Percentiles rank a stretch among this genome's conserved stretches.
These are phyloP conservation scores for Penicillium sclerotigenum DNA, from an alignment of 2,329 filamentous ascomycete genomes.

Conservation along the genomic window DNA sequence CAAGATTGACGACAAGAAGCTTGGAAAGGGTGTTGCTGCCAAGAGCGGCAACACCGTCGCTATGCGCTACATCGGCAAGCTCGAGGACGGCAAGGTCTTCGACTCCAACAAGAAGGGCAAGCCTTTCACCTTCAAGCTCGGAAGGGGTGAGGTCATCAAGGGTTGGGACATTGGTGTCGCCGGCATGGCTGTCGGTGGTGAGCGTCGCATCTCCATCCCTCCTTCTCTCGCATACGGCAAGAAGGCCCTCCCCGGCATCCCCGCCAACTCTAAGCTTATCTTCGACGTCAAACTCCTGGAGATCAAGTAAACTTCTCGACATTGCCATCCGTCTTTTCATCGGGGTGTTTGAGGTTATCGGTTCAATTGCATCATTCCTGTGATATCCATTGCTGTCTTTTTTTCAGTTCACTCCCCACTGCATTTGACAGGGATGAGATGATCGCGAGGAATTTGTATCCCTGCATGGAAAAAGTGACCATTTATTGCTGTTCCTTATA, in stretches of 20 bases:
- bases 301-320: constrained; percentile 63
- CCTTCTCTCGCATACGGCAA: constrained; percentile 85
- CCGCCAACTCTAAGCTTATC: constrained; percentile 81
- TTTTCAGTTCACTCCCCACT: constrained; percentile 28
- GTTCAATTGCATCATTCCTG: constrained; percentile 32
- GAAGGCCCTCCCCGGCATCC: constrained; percentile 78
- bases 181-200: constrained; percentile 90
- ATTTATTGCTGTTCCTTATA: constrained; percentile 14
- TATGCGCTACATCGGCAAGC: constrained; percentile 98
- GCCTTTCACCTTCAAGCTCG: constrained; percentile 94
- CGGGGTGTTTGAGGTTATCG: constrained; percentile 26
- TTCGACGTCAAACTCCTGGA: constrained; percentile 88
- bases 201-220: constrained; percentile 89
- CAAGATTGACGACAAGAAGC: constrained; percentile 91
- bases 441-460: constrained; percentile 28
- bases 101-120: constrained; percentile 99
- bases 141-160: constrained; percentile 94
- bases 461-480: constrained; percentile 25
- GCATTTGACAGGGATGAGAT: constrained; percentile 34
- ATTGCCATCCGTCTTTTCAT: constrained; percentile 16
- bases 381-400: constrained; percentile 39
- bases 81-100: constrained; percentile 89
- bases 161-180: constrained; percentile 94
- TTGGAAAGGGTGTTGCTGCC: constrained; percentile 75
- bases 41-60: constrained; percentile 89